Evolutionary conservation across 78 protist genomes (phyloP).

Genomic region (Dictyostelium brefeldianum): DNA sequence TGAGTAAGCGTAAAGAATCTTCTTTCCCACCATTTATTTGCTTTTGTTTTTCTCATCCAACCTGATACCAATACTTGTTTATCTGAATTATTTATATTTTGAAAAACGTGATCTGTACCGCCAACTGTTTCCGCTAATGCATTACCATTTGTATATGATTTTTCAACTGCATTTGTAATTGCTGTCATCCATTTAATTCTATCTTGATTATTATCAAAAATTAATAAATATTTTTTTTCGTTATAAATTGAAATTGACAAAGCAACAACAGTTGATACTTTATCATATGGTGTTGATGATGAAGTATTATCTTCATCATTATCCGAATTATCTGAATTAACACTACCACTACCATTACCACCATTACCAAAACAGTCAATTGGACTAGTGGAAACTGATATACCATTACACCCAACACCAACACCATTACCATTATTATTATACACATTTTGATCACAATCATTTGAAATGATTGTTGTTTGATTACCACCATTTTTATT

Average conservation of each 20-base stretch:
- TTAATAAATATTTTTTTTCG: constrained; percentile 51
- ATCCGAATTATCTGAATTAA: background rate
- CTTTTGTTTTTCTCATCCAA: constrained; percentile 76
- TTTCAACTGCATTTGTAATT: constrained; percentile 35
- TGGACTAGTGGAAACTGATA: background rate
- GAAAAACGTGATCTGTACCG: background rate
- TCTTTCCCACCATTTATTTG: constrained; percentile 76
- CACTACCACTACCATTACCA: background rate
- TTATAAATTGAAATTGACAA: constrained; percentile 39
- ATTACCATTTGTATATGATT: background rate
- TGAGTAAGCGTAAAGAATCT: constrained; percentile 54
- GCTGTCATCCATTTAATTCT: constrained; percentile 53
- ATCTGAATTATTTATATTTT: constrained; percentile 18
- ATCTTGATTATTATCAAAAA: constrained; percentile 51
- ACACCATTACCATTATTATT: background rate
- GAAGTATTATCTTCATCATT: background rate
- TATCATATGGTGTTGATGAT: background rate
- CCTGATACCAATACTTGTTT: constrained; percentile 55
- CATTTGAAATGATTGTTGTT: background rate
- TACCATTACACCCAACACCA: constrained; percentile 6
- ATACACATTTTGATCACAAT: background rate
- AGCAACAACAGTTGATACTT: constrained; percentile 26
- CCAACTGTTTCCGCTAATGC: background rate
- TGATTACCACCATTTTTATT: background rate
- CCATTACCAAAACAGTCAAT: constrained; percentile 38